phyloP scores from a whole-genome alignment of 306 rosid species.

The Dryas octopetala region DNA sequence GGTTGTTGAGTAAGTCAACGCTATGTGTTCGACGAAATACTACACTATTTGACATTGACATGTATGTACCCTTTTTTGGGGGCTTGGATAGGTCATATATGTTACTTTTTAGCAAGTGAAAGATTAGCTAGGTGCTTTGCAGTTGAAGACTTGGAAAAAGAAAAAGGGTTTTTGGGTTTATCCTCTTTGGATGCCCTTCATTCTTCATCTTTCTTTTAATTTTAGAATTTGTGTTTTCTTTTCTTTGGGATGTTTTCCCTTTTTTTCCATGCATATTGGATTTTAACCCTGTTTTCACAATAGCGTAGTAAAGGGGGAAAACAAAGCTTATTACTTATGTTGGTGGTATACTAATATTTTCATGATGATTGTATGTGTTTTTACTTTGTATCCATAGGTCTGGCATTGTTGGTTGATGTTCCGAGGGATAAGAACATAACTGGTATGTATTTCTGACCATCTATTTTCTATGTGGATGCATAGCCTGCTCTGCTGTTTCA shows the following conservation, averaged over 20 bases:
- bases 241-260: not conserved
- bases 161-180: not conserved
- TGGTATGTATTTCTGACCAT: constrained; percentile 45
- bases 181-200: not conserved
- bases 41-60: not conserved
- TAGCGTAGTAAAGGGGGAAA: not conserved
- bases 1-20: not conserved
- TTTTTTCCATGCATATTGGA: not conserved
- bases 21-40: not conserved
- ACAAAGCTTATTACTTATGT: not conserved
- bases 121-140: not conserved
- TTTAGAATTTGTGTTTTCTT: not conserved
- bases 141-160: not conserved
- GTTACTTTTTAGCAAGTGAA: not conserved
- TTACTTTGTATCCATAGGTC: constrained; percentile 50
- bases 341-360: not conserved
- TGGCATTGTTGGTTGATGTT: constrained; percentile 75
- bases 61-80: not conserved
- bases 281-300: not conserved
- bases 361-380: not conserved
- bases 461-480: not conserved
- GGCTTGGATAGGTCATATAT: not conserved
- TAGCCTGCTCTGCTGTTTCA: not conserved
- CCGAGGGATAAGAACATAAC: constrained; percentile 78
- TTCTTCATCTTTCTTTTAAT: not conserved